These are phyloP conservation scores for Beauveria rudraprayagi DNA, from an alignment of 2,329 filamentous ascomycete genomes.

Conservation along the genomic window DNA sequence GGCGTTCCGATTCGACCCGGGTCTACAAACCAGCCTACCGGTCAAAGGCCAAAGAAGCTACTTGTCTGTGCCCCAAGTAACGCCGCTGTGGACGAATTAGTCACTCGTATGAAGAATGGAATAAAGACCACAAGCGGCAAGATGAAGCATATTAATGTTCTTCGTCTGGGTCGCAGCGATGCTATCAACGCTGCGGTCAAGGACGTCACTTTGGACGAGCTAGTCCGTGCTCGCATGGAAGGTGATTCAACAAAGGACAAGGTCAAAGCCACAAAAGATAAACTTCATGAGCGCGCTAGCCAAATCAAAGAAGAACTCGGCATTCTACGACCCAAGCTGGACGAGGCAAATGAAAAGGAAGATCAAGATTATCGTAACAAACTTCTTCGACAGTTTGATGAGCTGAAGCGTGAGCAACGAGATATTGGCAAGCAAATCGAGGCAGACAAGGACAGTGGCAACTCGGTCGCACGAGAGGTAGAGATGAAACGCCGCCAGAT, in stretches of 20 bases:
- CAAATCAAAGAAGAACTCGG: slow-evolving; percentile 70
- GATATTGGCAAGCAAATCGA: slow-evolving; percentile 76
- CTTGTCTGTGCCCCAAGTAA: slow-evolving; percentile 98
- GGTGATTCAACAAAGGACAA: slow-evolving; percentile 50
- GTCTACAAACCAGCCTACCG: background rate
- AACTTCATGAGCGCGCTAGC: slow-evolving; percentile 54
- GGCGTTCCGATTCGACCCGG: slow-evolving; percentile 23
- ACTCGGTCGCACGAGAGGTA: slow-evolving; percentile 70
- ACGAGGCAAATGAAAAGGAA: slow-evolving; percentile 52
- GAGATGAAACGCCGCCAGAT: slow-evolving; percentile 77
- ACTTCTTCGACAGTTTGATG: slow-evolving; percentile 69
- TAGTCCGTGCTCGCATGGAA: slow-evolving; percentile 69
- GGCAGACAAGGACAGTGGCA: slow-evolving; percentile 75
- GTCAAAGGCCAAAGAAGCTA: slow-evolving; percentile 61
- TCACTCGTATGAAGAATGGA: slow-evolving; percentile 83
- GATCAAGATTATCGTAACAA: slow-evolving; percentile 40
- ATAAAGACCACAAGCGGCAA: slow-evolving; percentile 70
- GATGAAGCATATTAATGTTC: slow-evolving; percentile 69
- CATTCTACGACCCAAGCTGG: slow-evolving; percentile 62
- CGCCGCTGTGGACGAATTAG: slow-evolving; percentile 91
- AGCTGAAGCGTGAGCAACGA: slow-evolving; percentile 66
- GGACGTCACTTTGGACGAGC: slow-evolving; percentile 87
- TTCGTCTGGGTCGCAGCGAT: slow-evolving; percentile 84
- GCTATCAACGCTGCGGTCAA: slow-evolving; percentile 83
- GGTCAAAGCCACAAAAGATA: slow-evolving; percentile 47